These are phyloP conservation scores for Gynandropsis gynandra DNA, from an alignment of 345 rosid species.

Conservation along the genomic window DNA sequence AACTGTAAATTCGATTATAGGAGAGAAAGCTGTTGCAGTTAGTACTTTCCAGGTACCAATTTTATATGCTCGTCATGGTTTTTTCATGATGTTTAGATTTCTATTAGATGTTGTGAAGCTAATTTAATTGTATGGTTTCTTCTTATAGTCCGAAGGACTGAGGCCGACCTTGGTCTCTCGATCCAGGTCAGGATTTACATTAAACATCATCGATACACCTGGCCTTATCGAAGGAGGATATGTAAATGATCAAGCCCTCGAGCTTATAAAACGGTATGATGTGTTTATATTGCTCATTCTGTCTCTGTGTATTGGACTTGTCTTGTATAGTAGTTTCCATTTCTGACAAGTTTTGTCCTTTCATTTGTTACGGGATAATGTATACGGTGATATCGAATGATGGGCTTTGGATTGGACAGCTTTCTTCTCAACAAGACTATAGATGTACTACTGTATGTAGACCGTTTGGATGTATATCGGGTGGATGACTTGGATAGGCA, in stretches of 20 bases:
- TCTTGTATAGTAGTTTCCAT: slow-evolving; percentile 1
- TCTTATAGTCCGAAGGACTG: slow-evolving; percentile 47
- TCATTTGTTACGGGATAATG: slow-evolving; percentile 13
- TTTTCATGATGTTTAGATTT: slow-evolving; percentile 1
- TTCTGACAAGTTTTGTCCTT: background rate
- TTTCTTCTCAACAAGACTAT: slow-evolving; percentile 68
- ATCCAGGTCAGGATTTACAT: slow-evolving; percentile 59
- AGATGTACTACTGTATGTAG: slow-evolving; percentile 67
- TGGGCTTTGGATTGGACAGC: slow-evolving; percentile 29
- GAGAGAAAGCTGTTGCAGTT: slow-evolving; percentile 65
- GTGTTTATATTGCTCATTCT: background rate
- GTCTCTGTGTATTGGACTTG: background rate
- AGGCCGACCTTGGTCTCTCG: slow-evolving; percentile 81
- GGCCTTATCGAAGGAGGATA: slow-evolving; percentile 87
- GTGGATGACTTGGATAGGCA: slow-evolving; percentile 80
- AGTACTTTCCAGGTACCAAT: slow-evolving; percentile 63
- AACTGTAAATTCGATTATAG: slow-evolving; percentile 68
- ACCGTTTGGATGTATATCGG: slow-evolving; percentile 76
- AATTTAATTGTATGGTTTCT: slow-evolving; percentile 14
- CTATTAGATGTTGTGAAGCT: background rate
- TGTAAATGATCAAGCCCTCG: slow-evolving; percentile 66
- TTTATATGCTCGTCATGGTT: slow-evolving; percentile 10
- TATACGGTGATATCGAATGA: slow-evolving; percentile 17
- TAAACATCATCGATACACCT: slow-evolving; percentile 74
- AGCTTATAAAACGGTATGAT: slow-evolving; percentile 58